Conservation (phyloP, 2,329 filamentous ascomycete species). For the Diplodia corticola region DNA sequence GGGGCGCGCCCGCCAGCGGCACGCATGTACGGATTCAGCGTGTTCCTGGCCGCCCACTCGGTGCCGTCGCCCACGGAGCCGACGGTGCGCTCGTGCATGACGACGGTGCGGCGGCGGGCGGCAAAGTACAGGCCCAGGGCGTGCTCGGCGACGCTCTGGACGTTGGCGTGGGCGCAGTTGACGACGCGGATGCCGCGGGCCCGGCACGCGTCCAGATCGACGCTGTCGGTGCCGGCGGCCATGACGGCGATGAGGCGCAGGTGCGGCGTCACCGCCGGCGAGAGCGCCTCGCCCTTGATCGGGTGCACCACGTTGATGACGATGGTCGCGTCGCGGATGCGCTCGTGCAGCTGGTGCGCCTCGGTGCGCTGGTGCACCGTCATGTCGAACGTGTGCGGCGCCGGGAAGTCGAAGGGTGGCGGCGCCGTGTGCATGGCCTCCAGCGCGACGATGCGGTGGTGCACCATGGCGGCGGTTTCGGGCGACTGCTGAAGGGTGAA, state of each 20-base stretch:
- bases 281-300: constrained; percentile 45
- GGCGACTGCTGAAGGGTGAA: background rate
- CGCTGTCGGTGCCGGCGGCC: constrained; percentile 50
- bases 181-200: constrained; percentile 48
- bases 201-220: constrained; percentile 48
- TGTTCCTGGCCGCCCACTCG: constrained; percentile 30
- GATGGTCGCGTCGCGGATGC: constrained; percentile 50
- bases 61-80: constrained; percentile 21
- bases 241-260: constrained; percentile 48
- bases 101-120: constrained; percentile 44
- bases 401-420: constrained; percentile 43
- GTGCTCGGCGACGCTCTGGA: constrained; percentile 52
- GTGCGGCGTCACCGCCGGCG: constrained; percentile 41
- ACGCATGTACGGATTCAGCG: constrained; percentile 33
- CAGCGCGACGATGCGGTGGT: constrained; percentile 50
- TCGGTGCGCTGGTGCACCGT: constrained; percentile 41
- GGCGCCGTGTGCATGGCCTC: constrained; percentile 46
- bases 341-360: constrained; percentile 40
- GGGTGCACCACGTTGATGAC: constrained; percentile 45
- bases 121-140: constrained; percentile 54
- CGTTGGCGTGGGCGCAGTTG: constrained; percentile 51
- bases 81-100: constrained; percentile 39
- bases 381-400: constrained; percentile 40
- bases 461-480: constrained; percentile 25
- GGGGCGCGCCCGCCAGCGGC: constrained; percentile 34